Evolutionary conservation across 2,329 filamentous ascomycete genomes (phyloP).

Genomic region (Paraphaeosphaeria sporulosa): DNA sequence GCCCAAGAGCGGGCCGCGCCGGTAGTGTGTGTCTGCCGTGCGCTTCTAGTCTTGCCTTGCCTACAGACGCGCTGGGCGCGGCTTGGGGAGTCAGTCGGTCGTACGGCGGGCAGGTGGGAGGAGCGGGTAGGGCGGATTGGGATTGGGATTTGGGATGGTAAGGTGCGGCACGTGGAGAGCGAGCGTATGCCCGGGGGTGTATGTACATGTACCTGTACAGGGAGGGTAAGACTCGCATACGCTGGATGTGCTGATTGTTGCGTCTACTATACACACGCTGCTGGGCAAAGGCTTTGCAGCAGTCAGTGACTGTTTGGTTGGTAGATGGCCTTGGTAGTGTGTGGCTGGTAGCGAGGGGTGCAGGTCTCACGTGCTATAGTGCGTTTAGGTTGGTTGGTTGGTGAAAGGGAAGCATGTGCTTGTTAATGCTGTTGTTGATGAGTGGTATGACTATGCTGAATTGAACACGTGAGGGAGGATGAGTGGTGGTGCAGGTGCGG

Average conservation of each 20-base stretch:
- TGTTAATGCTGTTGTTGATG: neutral
- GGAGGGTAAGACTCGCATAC: no score
- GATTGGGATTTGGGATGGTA: neutral
- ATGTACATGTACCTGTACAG: neutral
- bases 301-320: no score
- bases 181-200: neutral
- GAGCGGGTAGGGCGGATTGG: conserved; percentile 16
- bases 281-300: no score
- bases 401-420: neutral
- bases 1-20: conserved; percentile 32
- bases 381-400: no score
- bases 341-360: no score
- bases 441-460: no score
- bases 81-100: neutral
- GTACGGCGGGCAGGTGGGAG: conserved; percentile 2
- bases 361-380: no score
- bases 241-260: no score
- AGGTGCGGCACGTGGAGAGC: neutral
- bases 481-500: conserved; percentile 4
- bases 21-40: conserved; percentile 12
- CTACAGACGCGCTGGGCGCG: conserved; percentile 6
- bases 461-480: conserved; percentile 6
- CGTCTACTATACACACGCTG: no score
- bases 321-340: no score
- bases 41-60: neutral